Base-by-base conservation (phyloP, 192 early-diverging fungal species). In the Mycoemilia scoparia region DNA sequence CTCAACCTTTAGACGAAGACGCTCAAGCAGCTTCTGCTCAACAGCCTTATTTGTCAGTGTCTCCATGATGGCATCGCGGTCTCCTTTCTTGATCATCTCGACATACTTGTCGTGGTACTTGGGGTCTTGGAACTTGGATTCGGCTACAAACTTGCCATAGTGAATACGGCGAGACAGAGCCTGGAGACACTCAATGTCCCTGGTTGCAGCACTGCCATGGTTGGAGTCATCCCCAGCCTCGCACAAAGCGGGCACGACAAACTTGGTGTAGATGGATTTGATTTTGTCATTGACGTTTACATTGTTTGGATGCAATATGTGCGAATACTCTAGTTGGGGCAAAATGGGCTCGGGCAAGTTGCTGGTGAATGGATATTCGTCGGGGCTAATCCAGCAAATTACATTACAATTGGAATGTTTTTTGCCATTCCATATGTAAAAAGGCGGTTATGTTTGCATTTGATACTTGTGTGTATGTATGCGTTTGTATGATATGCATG, bases 141-240 rank as follows among this genome's bases (percentile, higher is more conserved):
- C 93, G 15, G 90, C 90, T 18, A 93, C 80, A 50, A 88, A 98
- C 52, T 93, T 96, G 32, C 87, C 93, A 42, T 86, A 91, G 60
- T 98, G 93, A 43, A 98, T 92, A 38, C 93, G 70, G 28, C 83
- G 70, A 41, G 80, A 85, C 19, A 98, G 64, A 0, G 83, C 71
- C 57, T 98, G 93, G 14, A 98, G 54, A 14, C 79, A 85, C 31
- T 88, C 83, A 10, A 89, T 77, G 54, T 98, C 93, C 32, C 79
- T 73, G 15, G 90, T 93, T 4, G 90, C 82, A n/a, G 87, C 67
- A 7, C 76, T 78, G 14, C 93, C 93, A 56, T 96, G 85, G 59
- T 98, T 89, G 9, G 50, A 47, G 49, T 98, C 93, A 51, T 89
- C 85, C 1, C 76, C 79, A 1, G 40, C 14, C 0, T 43, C 30